Evolutionary conservation across 768 basidiomycete species (phyloP), one percentile per base, ranked within the genome.

Genomic region (Scleroderma citrinum): DNA sequence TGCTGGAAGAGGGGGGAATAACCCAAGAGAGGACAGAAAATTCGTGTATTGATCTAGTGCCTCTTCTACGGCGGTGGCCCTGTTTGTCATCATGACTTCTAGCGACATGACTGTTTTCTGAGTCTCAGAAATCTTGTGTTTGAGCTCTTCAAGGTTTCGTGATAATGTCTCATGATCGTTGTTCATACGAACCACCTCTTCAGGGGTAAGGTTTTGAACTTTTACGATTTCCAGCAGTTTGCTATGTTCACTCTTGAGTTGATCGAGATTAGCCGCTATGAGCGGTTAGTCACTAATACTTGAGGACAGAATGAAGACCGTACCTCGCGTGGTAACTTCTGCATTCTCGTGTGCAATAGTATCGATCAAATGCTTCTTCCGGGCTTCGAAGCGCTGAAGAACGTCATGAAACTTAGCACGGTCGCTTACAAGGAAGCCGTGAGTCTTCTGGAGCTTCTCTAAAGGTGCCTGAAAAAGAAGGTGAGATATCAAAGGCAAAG

Each of bases 121-220:
- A 2, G 85, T 81, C 56, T 93, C 86, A 0, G 80, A 67, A 7
- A 90, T 79, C 60, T 86, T 92, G 52, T 79, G 72, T 54, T 81
- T 85, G 47, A 93, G 78, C 52, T 89, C 87, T 54, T 86, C 83
- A 47, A 92, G 68, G 56, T 78, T 86, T 44, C 82, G 78, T 4
- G 79, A 72, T 31, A 95, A 74, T 23, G 75, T 80, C 57, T 93
- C 89, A 49, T 92, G 86, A 55, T 97, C 93, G 5, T 82, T 82
- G 58, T 86, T 93, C 90, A 99, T 94, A 32, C 83, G 83, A 47
- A 80, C 69, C 36, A 96, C 92, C 67, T 99, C 94, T 65, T 94
- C 91, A 0, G 88, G 87, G 2, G 88, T 81, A 38, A 99, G 76
- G 60, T 96, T 94, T 65, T 99, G 96, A 29, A 72, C 80, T 59